phyloP scores from a whole-genome alignment of 768 basidiomycete species.

The Leucocoprinus birnbaumii region DNA sequence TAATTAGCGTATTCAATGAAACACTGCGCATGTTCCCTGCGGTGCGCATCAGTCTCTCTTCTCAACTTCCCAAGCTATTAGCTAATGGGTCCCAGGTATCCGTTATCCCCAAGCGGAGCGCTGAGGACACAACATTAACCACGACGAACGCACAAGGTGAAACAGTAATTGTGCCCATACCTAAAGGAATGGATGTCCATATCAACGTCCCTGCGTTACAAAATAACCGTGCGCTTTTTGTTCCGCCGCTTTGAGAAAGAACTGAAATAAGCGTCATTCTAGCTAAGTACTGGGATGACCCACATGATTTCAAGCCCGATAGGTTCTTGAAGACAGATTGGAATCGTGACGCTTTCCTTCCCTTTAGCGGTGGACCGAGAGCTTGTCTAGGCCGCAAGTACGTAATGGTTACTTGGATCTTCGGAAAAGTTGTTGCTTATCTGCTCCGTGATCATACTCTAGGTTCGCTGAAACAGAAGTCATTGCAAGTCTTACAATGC shows the following conservation, averaged over 20 bases:
- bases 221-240: conserved; percentile 41
- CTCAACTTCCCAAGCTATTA: background rate
- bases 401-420: background rate
- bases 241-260: conserved; percentile 16
- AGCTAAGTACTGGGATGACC: conserved; percentile 49
- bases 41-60: conserved; percentile 19
- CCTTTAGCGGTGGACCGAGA: conserved; percentile 31
- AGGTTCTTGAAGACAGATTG: conserved; percentile 16
- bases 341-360: conserved; percentile 19
- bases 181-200: conserved; percentile 34
- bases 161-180: conserved; percentile 36
- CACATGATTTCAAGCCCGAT: conserved; percentile 31
- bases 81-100: conserved; percentile 25
- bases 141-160: conserved; percentile 33
- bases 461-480: conserved; percentile 48
- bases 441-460: too few species aligned
- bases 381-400: conserved; percentile 45
- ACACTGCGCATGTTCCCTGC: conserved; percentile 39
- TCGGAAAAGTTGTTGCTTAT: too few species aligned
- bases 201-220: conserved; percentile 41
- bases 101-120: conserved; percentile 39
- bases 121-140: conserved; percentile 41
- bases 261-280: background rate
- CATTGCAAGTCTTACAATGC: conserved; percentile 42
- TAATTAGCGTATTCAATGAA: conserved; percentile 36